Evolutionary conservation across 108 stramenopile species (phyloP).

Genomic region (Heterococcus sp.): DNA sequence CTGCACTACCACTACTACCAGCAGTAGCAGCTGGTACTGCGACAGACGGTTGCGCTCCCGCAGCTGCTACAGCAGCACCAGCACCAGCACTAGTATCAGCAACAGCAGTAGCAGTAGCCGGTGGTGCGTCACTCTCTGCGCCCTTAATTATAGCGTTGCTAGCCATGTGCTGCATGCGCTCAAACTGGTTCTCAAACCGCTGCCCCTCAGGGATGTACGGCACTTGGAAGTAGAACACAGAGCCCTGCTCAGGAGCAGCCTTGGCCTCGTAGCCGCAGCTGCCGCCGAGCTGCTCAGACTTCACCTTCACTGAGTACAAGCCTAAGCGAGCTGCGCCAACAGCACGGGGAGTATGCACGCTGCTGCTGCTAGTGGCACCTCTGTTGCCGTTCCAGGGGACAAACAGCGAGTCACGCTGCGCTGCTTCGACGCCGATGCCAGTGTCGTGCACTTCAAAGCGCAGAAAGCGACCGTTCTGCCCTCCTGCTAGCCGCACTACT

Average conservation of each 20-base stretch:
- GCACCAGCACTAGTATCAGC: neutral
- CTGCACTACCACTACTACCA: neutral
- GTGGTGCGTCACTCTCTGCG: neutral
- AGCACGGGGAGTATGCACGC: neutral
- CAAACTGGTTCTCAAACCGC: neutral
- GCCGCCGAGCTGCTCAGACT: neutral
- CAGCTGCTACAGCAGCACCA: neutral
- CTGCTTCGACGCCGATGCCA: constrained; percentile 1
- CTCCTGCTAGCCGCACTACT: neutral
- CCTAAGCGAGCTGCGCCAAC: neutral
- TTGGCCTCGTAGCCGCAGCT: neutral
- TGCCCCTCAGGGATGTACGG: neutral
- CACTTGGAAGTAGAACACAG: neutral
- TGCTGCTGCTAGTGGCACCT: neutral
- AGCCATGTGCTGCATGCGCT: neutral
- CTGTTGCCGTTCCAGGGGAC: neutral
- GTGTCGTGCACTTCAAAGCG: constrained; percentile 2
- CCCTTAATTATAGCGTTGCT: neutral
- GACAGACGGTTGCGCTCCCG: neutral
- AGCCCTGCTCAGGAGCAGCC: neutral
- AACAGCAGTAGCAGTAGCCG: neutral
- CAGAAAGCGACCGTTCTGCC: neutral
- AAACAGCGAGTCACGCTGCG: neutral
- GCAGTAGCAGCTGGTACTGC: neutral
- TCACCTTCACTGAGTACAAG: neutral